Evolutionary conservation across 1,284 basidiomycete species (phyloP).

Genomic region (Ceraceosorus guamensis): DNA sequence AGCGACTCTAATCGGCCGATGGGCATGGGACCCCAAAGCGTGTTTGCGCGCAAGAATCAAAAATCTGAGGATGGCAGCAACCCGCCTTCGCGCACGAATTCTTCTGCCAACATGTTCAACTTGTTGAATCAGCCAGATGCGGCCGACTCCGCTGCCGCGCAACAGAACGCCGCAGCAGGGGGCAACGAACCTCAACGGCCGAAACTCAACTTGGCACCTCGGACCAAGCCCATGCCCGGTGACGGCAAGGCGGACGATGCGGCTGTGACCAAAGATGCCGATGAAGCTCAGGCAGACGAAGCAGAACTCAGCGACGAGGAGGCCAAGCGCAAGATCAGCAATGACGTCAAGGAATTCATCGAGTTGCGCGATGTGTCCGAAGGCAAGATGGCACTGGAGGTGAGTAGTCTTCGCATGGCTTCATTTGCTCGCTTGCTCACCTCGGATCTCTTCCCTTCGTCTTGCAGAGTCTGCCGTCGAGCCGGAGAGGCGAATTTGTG

Average conservation of each 20-base stretch:
- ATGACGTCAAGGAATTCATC: slow-evolving; percentile 53
- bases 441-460: too few species aligned
- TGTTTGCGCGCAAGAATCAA: slow-evolving; percentile 60
- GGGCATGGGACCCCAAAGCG: slow-evolving; percentile 57
- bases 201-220: slow-evolving; percentile 63
- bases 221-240: slow-evolving; percentile 55
- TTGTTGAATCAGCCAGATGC: slow-evolving; percentile 29
- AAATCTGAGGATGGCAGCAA: slow-evolving; percentile 54
- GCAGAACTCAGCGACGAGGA: slow-evolving; percentile 60
- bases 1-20: slow-evolving; percentile 55
- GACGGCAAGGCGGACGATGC: slow-evolving; percentile 37
- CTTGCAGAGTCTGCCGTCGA: slow-evolving; percentile 61
- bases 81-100: slow-evolving; percentile 67
- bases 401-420: neutral
- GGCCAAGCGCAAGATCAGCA: slow-evolving; percentile 66
- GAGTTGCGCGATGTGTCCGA: slow-evolving; percentile 66
- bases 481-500: slow-evolving; percentile 62
- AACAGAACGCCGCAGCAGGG: slow-evolving; percentile 50
- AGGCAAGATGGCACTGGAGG: slow-evolving; percentile 60
- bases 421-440: slow-evolving; percentile 54
- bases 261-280: slow-evolving; percentile 47
- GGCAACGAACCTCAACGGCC: slow-evolving; percentile 61
- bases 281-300: slow-evolving; percentile 50
- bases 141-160: slow-evolving; percentile 15
- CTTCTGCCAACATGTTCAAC: slow-evolving; percentile 75